Evolutionary conservation across 1,284 basidiomycete genomes (phyloP), one percentile per base, ranked within the genome.

Genomic region (Polyporus tsugae): DNA sequence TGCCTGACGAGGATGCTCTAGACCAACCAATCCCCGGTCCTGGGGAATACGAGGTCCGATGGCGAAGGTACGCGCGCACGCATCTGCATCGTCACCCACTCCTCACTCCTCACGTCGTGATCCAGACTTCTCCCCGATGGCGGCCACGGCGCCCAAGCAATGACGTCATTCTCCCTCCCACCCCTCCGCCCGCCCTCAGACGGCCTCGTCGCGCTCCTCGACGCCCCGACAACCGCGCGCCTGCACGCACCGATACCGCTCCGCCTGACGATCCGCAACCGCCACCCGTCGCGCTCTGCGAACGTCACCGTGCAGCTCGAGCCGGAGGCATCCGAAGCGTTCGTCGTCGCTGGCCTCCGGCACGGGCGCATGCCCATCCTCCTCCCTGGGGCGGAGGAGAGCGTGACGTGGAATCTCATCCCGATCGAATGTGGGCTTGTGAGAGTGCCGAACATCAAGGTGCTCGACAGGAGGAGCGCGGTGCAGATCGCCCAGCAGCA

Each of bases 401-500:
- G 78, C 62, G 64, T 94, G 17, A 78, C 79, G 4, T 94, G 92
- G 90, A 86, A 84, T 41, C 75, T 94, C 35, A 85, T 93, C 35
- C 89, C 93, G 0, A 77, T 94, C 36, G 91, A 92, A 70, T 93
- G 91, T 77, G 92, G 92, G 60, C 82, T 87, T 72, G 81, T 91
- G 58, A 83, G 76, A 67, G 74, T 91, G 17, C 92, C 92, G 13
- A 79, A 80, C 42, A 83, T 94, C 68, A 85, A 81, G 73, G 86
- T 93, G 33, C 73, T 86, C 41, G 87, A 93, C 74, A 82, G 85
- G 66, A 80, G 91, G 66, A 82, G 69, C 60, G 80, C 69, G 36
- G 65, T 70, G 38, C 71, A 71, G 59, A 61, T 66, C 10, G 59
- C 63, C 5, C 64, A 60, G 60, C 60, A 42, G 22, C 64, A 55